Base-by-base conservation (phyloP, 345 rosid species). In the Lepidium sativum region DNA sequence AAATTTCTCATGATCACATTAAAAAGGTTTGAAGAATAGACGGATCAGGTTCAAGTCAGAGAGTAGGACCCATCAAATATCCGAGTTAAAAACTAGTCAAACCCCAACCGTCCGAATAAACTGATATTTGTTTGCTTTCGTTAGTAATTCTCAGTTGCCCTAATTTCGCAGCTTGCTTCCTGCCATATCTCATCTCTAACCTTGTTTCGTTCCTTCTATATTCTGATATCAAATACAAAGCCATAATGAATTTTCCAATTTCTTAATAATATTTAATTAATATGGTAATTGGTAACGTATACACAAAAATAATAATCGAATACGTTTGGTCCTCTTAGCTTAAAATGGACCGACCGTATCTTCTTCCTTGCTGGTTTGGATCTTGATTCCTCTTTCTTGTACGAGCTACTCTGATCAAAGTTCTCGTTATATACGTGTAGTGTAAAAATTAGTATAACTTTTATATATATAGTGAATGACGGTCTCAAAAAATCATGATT, bases 331-430 rank as follows among this genome's bases (percentile, higher is more conserved):
- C 58, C 32, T 38, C 52, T 63, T 63, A 70, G 69, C 75, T 70
- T 63, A 63, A 37, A 37, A 38, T 54, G 58, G 69, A 38, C 75
- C 69, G 69, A 63, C 75, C 75, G 43, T 54, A 70, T 70, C 74
- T 45, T 54, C 50, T 54, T 62, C 25, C 31, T 49, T 29, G 68
- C 39, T 62, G 56, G 57, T 45, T 62, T 51, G 40, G 42, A 54
- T 42, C 45, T 54, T 53, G 63, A 37, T 53, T 70, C 68, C 8
- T 52, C 61, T 35, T 6, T 15, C 39, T 25, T 42, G 74, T 70
- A 62, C 68, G 10, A 52, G 54, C 41, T 35, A 54, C 50, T 62
- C 37, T 35, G 51, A 69, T 70, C 69, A 70, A 62, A 55, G 5
- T 25, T 5, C 5, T 25, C 29, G 29, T 25, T 25, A 27, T 27